Evolutionary conservation across 495 filamentous ascomycete genomes (phyloP), one percentile per base, ranked within the genome.

Genomic region (Penicillium subrubescens): DNA sequence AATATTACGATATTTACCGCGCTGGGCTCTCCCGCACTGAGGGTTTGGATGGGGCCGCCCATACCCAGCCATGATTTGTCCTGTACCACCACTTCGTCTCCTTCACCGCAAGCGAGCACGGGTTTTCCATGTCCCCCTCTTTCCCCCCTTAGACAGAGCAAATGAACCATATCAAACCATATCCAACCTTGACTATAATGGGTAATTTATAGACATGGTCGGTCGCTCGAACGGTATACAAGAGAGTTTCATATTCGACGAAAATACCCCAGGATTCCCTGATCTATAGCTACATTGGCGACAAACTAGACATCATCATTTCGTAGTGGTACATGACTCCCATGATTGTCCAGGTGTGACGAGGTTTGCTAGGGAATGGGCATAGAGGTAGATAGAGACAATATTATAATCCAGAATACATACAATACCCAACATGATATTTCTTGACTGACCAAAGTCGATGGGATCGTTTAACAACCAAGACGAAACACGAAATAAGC

Each of bases 41-140:
- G 7, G 25, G 56, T 58, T 62, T 52, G 23, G 5, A 29, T 52
- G 48, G 48, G 48, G 48, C 48, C 25, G 48, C 34, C 34, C 29
- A 46, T 37, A 44, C 34, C 34, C 57, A 41, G 31, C 35, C 59
- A 56, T 43, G 52, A 55, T 62, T 48, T 56, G 57, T 44, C 50
- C 53, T 64, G 62, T 64, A 50, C 57, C 62, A 64, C 57, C 51
- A 31, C 44, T 39, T 43, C 55, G 48, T 52, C 48, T 52, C 25
- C 31, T 52, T 52, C 48, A 52, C 48, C 48, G 25, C 56, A 58
- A 58, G 37, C 25, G 56, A 58, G 56, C 44, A 57, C 54, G 21
- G 35, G 53, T 39, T 37, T 56, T 52, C 48, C 48, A 52, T 52
- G 27, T 17, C 23, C 11, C 46, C 27, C 23, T 23, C 27, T 52